phyloP scores from a whole-genome alignment of 306 rosid genomes.

The Leucaena leucocephala region DNA sequence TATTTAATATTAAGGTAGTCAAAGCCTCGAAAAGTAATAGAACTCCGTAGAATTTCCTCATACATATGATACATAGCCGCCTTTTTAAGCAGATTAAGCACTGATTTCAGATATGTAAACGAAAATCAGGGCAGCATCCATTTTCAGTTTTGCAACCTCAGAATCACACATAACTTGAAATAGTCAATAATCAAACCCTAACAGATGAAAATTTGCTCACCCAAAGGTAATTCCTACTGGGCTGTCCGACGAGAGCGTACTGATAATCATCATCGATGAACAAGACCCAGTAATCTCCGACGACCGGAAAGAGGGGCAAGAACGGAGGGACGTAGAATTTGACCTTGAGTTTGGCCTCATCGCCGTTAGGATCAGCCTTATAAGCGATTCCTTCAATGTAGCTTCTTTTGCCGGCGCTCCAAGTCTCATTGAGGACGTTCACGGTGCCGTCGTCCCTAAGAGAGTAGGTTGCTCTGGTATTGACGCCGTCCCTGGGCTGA shows the following conservation, averaged over 20 bases:
- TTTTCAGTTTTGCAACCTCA: constrained; percentile 1
- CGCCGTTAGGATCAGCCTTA: constrained; percentile 68
- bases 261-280: constrained; percentile 72
- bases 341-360: constrained; percentile 90
- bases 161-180: neutral
- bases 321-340: constrained; percentile 83
- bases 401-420: constrained; percentile 63
- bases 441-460: constrained; percentile 68
- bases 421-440: constrained; percentile 83
- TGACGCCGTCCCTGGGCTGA: constrained; percentile 67
- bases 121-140: neutral
- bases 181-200: constrained; percentile 6
- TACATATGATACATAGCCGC: neutral
- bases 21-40: neutral
- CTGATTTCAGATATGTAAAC: neutral
- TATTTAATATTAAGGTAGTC: neutral
- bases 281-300: constrained; percentile 92
- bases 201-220: constrained; percentile 39
- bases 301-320: constrained; percentile 73
- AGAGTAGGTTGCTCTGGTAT: constrained; percentile 90
- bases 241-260: constrained; percentile 78
- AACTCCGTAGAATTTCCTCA: neutral
- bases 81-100: neutral
- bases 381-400: constrained; percentile 75
- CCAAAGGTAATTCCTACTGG: constrained; percentile 81